A percentile compares a stretch with the other conserved stretches of the same genome.
These are phyloP conservation scores for Pleurotus ostreatus DNA, from an alignment of 768 basidiomycete genomes.

Conservation along the genomic window DNA sequence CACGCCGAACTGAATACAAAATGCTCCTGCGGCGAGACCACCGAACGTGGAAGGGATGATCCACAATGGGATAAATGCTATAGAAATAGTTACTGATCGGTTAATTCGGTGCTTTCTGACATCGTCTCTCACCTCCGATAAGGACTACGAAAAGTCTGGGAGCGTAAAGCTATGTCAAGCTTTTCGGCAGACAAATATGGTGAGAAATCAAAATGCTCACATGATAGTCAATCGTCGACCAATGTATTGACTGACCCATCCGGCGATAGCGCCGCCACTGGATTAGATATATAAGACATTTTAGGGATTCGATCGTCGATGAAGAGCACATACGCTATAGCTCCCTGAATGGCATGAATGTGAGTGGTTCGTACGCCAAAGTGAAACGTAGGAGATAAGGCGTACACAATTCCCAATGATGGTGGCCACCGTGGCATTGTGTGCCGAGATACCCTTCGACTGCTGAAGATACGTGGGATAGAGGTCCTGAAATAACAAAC, in stretches of 20 bases:
- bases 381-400: conserved; percentile 7
- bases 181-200: not conserved
- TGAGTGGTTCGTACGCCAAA: too few relatives aligned
- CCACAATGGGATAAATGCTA: conserved; percentile 74
- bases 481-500: conserved; percentile 42
- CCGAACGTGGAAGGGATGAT: conserved; percentile 70
- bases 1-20: conserved; percentile 83
- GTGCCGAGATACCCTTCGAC: conserved; percentile 55
- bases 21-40: conserved; percentile 76
- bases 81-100: conserved; percentile 17
- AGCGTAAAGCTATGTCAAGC: conserved; percentile 4
- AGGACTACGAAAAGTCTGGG: conserved; percentile 49
- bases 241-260: conserved; percentile 67
- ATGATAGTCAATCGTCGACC: conserved; percentile 84
- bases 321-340: conserved; percentile 25
- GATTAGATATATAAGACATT: not conserved
- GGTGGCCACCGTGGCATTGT: conserved; percentile 66
- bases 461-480: conserved; percentile 73
- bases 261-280: conserved; percentile 70
- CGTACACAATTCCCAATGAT: conserved; percentile 73
- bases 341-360: conserved; percentile 25
- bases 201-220: conserved; percentile 23
- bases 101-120: too few relatives aligned
- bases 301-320: not conserved
- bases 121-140: conserved; percentile 35